phyloP scores from a whole-genome alignment of 2,329 filamentous ascomycete genomes.

The Uncinocarpus reesii region DNA sequence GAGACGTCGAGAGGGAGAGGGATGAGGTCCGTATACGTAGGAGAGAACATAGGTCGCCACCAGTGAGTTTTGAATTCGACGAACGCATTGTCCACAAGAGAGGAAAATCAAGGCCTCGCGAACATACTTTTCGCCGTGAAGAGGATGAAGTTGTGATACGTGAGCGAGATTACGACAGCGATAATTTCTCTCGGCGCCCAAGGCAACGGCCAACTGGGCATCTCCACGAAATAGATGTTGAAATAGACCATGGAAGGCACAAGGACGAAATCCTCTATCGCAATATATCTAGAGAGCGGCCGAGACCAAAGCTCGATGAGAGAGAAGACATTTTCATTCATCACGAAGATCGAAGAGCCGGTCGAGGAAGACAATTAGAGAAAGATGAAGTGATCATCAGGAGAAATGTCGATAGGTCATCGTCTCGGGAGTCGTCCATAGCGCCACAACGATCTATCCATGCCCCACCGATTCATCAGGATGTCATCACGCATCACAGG shows the following conservation, averaged over 20 bases:
- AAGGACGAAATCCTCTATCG: constrained; percentile 7
- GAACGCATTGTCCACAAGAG: constrained; percentile 5
- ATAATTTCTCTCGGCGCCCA: constrained; percentile 4
- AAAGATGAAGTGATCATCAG: constrained; percentile 31
- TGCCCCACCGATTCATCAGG: constrained; percentile 71
- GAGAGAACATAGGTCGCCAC: constrained; percentile 13
- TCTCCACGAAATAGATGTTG: constrained; percentile 14
- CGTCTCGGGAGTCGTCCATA: constrained; percentile 40
- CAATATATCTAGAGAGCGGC: constrained; percentile 12
- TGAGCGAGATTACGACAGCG: constrained; percentile 11
- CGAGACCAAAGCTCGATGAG: constrained; percentile 9
- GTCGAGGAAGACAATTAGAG: constrained; percentile 19
- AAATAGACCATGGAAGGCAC: constrained; percentile 15
- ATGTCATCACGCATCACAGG: constrained; percentile 79
- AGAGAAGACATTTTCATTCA: constrained; percentile 23
- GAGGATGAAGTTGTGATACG: constrained; percentile 22
- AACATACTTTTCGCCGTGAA: background rate
- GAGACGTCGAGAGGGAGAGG: constrained; percentile 22
- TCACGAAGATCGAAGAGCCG: constrained; percentile 16
- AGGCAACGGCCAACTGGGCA: constrained; percentile 11
- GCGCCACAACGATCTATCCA: constrained; percentile 55
- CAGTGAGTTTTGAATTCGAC: constrained; percentile 22
- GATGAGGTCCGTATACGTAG: constrained; percentile 9
- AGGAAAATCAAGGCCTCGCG: constrained; percentile 4
- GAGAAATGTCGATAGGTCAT: constrained; percentile 26